Conservation (phyloP, 2,329 filamentous ascomycete species). For the Botrytis byssoidea region DNA sequence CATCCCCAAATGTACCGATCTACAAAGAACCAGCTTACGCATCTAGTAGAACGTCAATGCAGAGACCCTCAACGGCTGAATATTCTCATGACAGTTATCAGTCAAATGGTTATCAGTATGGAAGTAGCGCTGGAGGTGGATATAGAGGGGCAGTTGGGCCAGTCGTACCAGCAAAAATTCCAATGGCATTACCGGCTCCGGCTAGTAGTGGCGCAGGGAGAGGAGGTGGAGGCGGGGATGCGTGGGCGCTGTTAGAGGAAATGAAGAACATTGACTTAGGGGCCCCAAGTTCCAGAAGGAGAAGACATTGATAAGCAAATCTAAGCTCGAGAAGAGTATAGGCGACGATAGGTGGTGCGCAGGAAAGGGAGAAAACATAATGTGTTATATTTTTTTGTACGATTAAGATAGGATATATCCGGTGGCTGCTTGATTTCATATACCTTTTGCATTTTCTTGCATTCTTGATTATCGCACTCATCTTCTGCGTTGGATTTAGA, state of each 20-base stretch:
- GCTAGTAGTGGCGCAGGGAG: slow-evolving; percentile 26
- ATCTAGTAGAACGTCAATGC: slow-evolving; percentile 25
- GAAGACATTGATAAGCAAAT: slow-evolving; percentile 14
- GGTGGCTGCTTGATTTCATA: background rate
- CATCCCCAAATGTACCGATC: slow-evolving; percentile 36
- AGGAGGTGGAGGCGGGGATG: slow-evolving; percentile 30
- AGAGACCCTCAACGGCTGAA: slow-evolving; percentile 34
- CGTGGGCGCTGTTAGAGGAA: slow-evolving; percentile 66
- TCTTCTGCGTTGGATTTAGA: background rate
- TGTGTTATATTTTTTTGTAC: slow-evolving; percentile 13
- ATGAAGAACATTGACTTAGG: slow-evolving; percentile 67
- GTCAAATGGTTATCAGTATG: slow-evolving; percentile 33
- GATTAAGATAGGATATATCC: slow-evolving; percentile 1
- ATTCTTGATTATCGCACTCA: background rate
- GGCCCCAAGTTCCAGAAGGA: slow-evolving; percentile 47
- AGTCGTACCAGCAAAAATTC: slow-evolving; percentile 71
- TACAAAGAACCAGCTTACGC: slow-evolving; percentile 34
- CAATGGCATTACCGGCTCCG: slow-evolving; percentile 42
- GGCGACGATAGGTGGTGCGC: background rate
- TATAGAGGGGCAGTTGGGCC: slow-evolving; percentile 41
- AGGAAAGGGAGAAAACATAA: background rate
- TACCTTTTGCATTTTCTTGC: slow-evolving; percentile 1
- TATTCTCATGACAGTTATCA: slow-evolving; percentile 35
- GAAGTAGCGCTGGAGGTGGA: slow-evolving; percentile 31
- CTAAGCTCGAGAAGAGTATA: background rate